Evolutionary conservation across 148 eudicot genomes (phyloP).

Genomic region (Rhododendron kiyosumense): DNA sequence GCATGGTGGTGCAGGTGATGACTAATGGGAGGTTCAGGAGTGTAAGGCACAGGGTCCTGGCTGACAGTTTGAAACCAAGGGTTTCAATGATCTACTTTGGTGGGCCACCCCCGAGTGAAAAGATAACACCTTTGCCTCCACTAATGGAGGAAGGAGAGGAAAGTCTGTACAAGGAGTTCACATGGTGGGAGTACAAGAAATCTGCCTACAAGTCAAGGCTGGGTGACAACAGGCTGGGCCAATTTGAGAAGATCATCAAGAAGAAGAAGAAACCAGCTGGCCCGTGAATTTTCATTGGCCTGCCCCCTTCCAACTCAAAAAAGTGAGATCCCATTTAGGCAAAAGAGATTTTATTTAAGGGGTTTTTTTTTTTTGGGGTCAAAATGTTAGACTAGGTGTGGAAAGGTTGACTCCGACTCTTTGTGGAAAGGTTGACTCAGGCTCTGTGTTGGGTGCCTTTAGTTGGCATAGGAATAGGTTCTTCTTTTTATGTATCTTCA

Average conservation of each 20-base stretch:
- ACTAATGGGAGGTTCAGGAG: conserved; percentile 32
- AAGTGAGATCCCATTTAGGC: neutral
- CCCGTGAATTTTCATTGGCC: too few relatives aligned
- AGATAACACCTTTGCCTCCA: conserved; percentile 47
- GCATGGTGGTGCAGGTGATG: conserved; percentile 51
- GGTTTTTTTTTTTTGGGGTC: neutral
- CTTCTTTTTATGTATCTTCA: neutral
- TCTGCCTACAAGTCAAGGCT: conserved; percentile 44
- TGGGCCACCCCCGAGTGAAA: conserved; percentile 51
- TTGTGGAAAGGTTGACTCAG: neutral
- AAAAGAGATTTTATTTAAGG: neutral
- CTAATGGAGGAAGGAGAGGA: conserved; percentile 42
- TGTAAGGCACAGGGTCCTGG: conserved; percentile 63
- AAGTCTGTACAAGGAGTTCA: conserved; percentile 10
- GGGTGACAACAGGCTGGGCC: conserved; percentile 32
- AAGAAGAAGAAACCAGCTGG: neutral
- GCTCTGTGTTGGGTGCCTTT: neutral
- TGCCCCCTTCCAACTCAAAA: too few relatives aligned
- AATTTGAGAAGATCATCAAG: conserved; percentile 23
- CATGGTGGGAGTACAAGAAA: conserved; percentile 44
- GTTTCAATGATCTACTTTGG: conserved; percentile 26
- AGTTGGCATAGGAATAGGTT: neutral
- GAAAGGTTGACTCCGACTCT: neutral
- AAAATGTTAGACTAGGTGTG: conserved; percentile 1
- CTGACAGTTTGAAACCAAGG: conserved; percentile 47